Conservation (phyloP, 495 filamentous ascomycete genomes). For the Tuber calosporum region DNA sequence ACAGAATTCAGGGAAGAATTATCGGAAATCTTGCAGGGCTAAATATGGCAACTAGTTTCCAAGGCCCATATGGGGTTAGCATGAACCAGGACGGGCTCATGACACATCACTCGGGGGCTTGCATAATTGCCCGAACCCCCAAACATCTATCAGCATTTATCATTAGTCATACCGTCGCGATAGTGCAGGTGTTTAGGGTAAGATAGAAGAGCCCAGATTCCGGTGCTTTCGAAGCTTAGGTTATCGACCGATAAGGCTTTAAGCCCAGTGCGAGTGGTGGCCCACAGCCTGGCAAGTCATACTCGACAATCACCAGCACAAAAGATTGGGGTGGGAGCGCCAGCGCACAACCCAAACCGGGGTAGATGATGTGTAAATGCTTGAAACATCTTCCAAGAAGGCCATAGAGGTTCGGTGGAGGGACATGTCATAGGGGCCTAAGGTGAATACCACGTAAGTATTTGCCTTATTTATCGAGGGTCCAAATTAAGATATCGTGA, state of each 20-base stretch:
- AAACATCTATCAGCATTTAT: not conserved
- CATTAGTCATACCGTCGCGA: not conserved
- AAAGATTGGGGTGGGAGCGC: not conserved
- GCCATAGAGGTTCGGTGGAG: not conserved
- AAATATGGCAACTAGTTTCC: not conserved
- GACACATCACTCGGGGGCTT: conserved; percentile 23
- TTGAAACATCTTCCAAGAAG: not conserved
- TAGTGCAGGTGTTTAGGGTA: not conserved
- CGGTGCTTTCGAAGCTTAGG: not conserved
- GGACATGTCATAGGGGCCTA: not conserved
- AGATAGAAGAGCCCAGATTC: not conserved
- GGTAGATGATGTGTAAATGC: not conserved
- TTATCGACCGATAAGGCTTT: not conserved
- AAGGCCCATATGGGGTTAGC: not conserved
- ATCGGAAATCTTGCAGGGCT: not conserved
- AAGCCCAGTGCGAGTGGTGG: not conserved
- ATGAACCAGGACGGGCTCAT: conserved; percentile 29
- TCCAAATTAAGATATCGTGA: not conserved
- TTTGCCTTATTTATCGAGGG: not conserved
- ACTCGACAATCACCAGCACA: not conserved
- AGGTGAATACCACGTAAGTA: not conserved
- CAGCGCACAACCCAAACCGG: not conserved
- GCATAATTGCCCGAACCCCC: not conserved
- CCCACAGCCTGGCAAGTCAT: not conserved
- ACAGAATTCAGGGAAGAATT: not conserved